Base-by-base conservation (phyloP, 225 moss, liverwort and hornwort genomes). In the Polytrichum formosum region DNA sequence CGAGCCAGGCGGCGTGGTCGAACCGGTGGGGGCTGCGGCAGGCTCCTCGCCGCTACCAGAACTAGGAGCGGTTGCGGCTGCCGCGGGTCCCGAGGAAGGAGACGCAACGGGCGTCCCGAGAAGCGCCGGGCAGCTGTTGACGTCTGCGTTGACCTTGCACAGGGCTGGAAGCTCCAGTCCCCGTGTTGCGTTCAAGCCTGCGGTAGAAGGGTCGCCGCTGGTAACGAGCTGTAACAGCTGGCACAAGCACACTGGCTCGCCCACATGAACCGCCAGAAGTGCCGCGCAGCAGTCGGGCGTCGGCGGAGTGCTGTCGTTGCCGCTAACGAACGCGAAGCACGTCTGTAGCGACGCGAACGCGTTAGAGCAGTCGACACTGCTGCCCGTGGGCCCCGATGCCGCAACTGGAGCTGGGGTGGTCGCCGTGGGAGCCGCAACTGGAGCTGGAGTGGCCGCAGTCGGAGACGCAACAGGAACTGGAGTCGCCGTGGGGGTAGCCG, bases 221-320 rank as follows among this genome's bases (percentile, higher is more conserved):
- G 55, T 64, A 59, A 72, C 76, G 28, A 30, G 6, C 7, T 67
- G 19, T 28, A 85, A 71, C 5, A 85, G 73, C 21, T 81, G 73
- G 76, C 84, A 85, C 17, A 85, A 22, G 8, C 84, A 85, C 2
- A 85, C 84, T 5, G 84, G 84, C 20, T 56, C 61, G 18, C 62
- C 53, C 5, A 8, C 0, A 65, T 78, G 78, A 64, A 85, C 84
- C 1, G 4, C 53, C 7, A 46, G 64, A 10, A 85, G 84, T 18
- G 84, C 35, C 9, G 78, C 2, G 73, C 84, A 85, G 65, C 84
- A 85, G 1, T 56, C 70, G 0, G 62, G 7, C 1, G 78, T 59
- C 0, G 67, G 67, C 13, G 84, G 84, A 1, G 56, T 33, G 19
- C 78, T 56, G 8, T 46, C 62, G 20, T 74, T 71, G 28, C 75